These are phyloP conservation scores for Kwoniella sp. DNA, from an alignment of 768 basidiomycete species.

Conservation along the genomic window DNA sequence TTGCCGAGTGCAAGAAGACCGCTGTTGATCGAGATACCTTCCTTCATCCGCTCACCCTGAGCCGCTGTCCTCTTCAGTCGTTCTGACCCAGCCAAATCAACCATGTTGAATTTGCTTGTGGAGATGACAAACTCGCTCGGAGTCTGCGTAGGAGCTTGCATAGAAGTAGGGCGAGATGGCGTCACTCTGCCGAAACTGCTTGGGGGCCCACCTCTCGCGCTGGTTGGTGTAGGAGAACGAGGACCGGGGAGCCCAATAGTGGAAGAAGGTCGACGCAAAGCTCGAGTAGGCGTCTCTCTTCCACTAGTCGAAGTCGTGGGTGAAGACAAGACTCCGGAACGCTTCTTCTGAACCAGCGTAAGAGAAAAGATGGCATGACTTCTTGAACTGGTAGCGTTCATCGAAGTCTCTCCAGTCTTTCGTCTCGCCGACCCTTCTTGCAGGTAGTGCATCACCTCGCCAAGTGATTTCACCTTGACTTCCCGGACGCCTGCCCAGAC, in stretches of 20 bases:
- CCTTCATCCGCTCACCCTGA: constrained; percentile 92
- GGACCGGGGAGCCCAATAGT: constrained; percentile 33
- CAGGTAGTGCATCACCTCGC: constrained; percentile 93
- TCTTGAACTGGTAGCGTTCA: constrained; percentile 97
- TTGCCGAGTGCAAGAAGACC: constrained; percentile 95
- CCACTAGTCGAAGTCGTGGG: constrained; percentile 16
- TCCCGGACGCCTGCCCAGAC: constrained; percentile 96
- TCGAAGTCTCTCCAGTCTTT: constrained; percentile 94
- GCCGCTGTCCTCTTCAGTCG: constrained; percentile 94
- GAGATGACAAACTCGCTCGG: constrained; percentile 84
- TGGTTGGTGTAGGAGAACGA: constrained; percentile 44
- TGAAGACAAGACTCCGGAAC: constrained; percentile 23
- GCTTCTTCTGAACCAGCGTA: constrained; percentile 85
- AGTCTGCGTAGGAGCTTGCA: constrained; percentile 60
- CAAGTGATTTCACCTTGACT: constrained; percentile 76
- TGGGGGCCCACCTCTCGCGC: constrained; percentile 31
- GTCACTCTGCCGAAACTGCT: constrained; percentile 35
- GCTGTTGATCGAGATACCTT: constrained; percentile 98
- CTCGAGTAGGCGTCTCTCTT: constrained; percentile 31
- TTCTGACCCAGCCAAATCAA: constrained; percentile 96
- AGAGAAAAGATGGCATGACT: constrained; percentile 99
- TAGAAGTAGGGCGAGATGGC: constrained; percentile 64
- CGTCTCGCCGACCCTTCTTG: constrained; percentile 86
- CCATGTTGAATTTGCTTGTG: constrained; percentile 96
- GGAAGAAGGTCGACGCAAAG: constrained; percentile 46